Evolutionary conservation across 1,284 basidiomycete genomes (phyloP).

Genomic region (Ganoderma resinaceum): DNA sequence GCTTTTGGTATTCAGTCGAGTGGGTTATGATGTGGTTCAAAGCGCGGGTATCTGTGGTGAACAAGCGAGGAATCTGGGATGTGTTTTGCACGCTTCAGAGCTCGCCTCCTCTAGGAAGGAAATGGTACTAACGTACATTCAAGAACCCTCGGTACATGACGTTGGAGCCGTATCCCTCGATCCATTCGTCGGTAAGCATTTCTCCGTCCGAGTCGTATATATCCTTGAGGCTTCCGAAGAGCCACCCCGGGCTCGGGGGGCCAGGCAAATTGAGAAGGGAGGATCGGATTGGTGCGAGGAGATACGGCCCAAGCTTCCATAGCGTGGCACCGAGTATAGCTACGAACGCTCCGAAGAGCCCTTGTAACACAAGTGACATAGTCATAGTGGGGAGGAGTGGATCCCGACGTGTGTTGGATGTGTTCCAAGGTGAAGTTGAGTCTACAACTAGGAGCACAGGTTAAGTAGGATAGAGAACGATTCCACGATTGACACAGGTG

Average conservation of each 20-base stretch:
- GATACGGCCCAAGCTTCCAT: constrained; percentile 17
- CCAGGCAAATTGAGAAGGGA: constrained; percentile 56
- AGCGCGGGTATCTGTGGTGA: constrained; percentile 41
- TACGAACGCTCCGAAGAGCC: background rate
- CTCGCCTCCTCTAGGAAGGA: constrained; percentile 16
- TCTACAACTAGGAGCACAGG: background rate
- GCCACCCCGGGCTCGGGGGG: constrained; percentile 52
- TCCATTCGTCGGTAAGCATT: constrained; percentile 58
- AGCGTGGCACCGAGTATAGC: background rate
- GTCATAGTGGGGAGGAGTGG: background rate
- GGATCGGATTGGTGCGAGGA: constrained; percentile 43
- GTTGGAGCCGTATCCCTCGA: constrained; percentile 57
- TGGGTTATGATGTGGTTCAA: constrained; percentile 47
- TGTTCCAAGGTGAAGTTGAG: background rate
- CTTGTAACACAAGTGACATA: background rate
- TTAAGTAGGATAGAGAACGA: background rate
- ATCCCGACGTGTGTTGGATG: no score
- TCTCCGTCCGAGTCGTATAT: constrained; percentile 46
- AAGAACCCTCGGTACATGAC: constrained; percentile 54
- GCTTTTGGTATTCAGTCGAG: constrained; percentile 44
- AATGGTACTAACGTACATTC: constrained; percentile 44
- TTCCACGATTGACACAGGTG: background rate
- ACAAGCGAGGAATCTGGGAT: background rate
- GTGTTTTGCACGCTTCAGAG: background rate
- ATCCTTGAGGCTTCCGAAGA: constrained; percentile 61